Evolutionary conservation across 2,329 filamentous ascomycete species (phyloP), one percentile per base, ranked within the genome.

Genomic region (Metarhizium brunneum): DNA sequence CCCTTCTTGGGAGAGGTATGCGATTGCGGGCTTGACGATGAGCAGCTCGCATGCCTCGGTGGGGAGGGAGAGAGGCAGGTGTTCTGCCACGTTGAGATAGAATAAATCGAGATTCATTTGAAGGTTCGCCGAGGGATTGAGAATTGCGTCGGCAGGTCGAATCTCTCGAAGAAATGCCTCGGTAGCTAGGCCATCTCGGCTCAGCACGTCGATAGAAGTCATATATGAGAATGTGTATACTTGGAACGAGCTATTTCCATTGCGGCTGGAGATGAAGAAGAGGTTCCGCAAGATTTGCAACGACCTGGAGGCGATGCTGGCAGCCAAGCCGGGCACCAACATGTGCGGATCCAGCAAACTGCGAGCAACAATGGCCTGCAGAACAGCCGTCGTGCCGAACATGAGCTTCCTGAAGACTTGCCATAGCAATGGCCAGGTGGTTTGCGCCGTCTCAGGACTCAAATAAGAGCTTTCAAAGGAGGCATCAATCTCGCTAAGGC

Each of bases 151-250:
- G 30, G 66, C 60, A 1, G 74, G 72, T 3, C 79, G 77, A 52
- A 87, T 86, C 20, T 81, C 79, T 58, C 77, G 75, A 29, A 95
- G 72, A 62, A 95, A 89, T 20, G 79, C 76, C 58, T 86, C 80
- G 4, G 83, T 79, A 32, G 87, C 79, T 11, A 76, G 73, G 0
- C 86, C 80, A 62, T 89, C 87, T n/a, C 84, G 82, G 8, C 86
- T 78, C 5, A 96, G 78, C 43, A 91, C 84, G 68, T 96, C 92
- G 59, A 96, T 83, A 3, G 90, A 85, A 1, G 88, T 84, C 25
- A 95, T 78, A 63, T 91, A 90, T 30, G 90, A 86, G 66, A 96
- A 96, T 2, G 81, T 84, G 69, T 95, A 92, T 56, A 90, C 87
- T 54, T 92, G 89, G 64, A 95, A 95, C 1, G 83, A 80, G 58